Base-by-base conservation (phyloP, 768 basidiomycete genomes). In the Mycena sanguinolenta region DNA sequence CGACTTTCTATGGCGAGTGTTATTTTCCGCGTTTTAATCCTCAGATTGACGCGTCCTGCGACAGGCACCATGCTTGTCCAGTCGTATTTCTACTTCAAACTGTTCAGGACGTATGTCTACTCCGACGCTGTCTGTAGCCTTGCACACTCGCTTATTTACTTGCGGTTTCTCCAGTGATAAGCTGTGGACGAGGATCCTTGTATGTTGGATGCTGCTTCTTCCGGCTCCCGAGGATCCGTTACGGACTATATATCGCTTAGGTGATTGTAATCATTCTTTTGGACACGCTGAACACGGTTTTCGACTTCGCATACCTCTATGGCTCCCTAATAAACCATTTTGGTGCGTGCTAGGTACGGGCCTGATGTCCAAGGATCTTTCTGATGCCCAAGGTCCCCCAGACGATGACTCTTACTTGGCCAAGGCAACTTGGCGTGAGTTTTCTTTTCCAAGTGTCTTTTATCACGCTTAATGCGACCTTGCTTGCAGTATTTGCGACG, bases 221-320 rank as follows among this genome's bases (percentile, higher is more conserved):
- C 10, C 14, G 6, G 8, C 39, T 14, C 13, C 9, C 39, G 3
- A 7, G 10, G 16, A 34, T 34, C 16, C 39, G 16, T 3, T 39
- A 14, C 10, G 3, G 9, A 14, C 3, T 7, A 39, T 14, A n/a
- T 14, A 38, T 14, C 21, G 21, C 44, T 7, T 12, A 73, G 67
- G 60, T 73, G 27, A 46, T 36, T n/a, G 44, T 19, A 19, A 55
- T 73, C 25, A 76, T 85, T 61, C 25, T 80, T 13, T 81, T 82
- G 63, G 84, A 85, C 71, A 83, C 82, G 14, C 64, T 83, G n/a
- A 84, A 83, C 63, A 78, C 79, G 25, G 70, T 59, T 21, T 83
- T 82, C 61, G 81, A 82, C 54, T 74, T 81, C 42, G 78, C 76
- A 4, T 78, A 81, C 63, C 66, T 84, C 23, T 85, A 83, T 52